Conservation (phyloP, 2,329 filamentous ascomycete species). For the Didymella keratinophila region DNA sequence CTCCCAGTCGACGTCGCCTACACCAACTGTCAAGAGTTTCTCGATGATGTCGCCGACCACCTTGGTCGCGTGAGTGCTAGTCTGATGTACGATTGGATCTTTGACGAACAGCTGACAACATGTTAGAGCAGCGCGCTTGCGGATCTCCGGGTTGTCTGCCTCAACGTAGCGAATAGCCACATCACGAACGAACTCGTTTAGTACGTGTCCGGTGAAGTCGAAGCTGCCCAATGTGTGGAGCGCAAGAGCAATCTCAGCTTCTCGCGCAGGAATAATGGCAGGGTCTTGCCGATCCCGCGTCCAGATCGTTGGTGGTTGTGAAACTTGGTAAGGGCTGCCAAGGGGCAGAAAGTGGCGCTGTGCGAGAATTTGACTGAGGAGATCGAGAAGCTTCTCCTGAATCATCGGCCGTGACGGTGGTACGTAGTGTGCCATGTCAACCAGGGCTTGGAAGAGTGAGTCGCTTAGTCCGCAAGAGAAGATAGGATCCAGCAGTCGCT, state of each 20-base stretch:
- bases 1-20: constrained; percentile 86
- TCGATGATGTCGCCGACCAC: constrained; percentile 98
- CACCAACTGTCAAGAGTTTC: constrained; percentile 91
- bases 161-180: constrained; percentile 98
- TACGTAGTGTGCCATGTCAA: constrained; percentile 99
- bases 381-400: constrained; percentile 90
- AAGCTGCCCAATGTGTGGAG: constrained; percentile 97
- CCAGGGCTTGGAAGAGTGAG: constrained; percentile 91
- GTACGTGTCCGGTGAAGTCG: constrained; percentile 84
- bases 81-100: constrained; percentile 97
- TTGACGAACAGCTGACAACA: constrained; percentile 97
- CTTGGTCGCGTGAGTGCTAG: constrained; percentile 93
- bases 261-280: constrained; percentile 78
- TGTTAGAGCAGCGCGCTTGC: constrained; percentile 92
- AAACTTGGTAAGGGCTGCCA: constrained; percentile 87
- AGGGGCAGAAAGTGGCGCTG: constrained; percentile 91
- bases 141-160: constrained; percentile 90
- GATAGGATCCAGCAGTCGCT: constrained; percentile 91
- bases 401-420: constrained; percentile 92
- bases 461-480: constrained; percentile 95
- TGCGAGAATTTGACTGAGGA: constrained; percentile 92
- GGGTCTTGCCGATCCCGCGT: constrained; percentile 87
- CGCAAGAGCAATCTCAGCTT: constrained; percentile 89
- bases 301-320: constrained; percentile 81
- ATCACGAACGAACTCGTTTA: constrained; percentile 98